A percentile compares a stretch with the other conserved stretches of the same genome.
Conservation (phyloP, 140 eudicot species). For the Stevia rebaudiana region DNA sequence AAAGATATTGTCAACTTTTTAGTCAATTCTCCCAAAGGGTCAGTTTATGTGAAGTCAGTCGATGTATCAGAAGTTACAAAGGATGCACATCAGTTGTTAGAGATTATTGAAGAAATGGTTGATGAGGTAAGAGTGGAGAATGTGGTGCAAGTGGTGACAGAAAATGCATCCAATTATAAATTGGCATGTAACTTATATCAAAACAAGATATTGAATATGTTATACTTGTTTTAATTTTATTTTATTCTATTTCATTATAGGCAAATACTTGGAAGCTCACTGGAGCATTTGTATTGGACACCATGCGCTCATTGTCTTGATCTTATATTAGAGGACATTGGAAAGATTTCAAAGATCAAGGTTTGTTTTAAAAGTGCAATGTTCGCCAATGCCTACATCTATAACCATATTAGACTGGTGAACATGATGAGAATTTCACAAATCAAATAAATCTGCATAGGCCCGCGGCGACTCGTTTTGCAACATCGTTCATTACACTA, state of each 20-base stretch:
- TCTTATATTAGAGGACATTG: background rate
- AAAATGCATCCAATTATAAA: background rate
- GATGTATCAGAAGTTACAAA: slow-evolving; percentile 1
- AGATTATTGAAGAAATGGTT: slow-evolving; percentile 5
- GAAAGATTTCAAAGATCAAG: too few relatives aligned
- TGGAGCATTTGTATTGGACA: background rate
- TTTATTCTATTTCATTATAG: background rate
- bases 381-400: background rate
- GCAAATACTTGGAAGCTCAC: background rate
- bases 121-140: background rate
- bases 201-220: background rate
- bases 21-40: slow-evolving; percentile 11
- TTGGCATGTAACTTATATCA: background rate
- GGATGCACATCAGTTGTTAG: background rate
- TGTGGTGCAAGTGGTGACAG: background rate
- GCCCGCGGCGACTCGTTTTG: background rate
- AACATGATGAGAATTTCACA: slow-evolving; percentile 14
- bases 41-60: background rate
- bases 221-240: background rate
- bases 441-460: background rate
- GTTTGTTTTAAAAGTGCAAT: background rate
- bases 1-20: slow-evolving; percentile 10
- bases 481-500: background rate
- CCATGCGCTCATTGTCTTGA: background rate
- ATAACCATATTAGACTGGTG: background rate